phyloP scores from a whole-genome alignment of 2,329 filamentous ascomycete species.

The Fusarium sp. region DNA sequence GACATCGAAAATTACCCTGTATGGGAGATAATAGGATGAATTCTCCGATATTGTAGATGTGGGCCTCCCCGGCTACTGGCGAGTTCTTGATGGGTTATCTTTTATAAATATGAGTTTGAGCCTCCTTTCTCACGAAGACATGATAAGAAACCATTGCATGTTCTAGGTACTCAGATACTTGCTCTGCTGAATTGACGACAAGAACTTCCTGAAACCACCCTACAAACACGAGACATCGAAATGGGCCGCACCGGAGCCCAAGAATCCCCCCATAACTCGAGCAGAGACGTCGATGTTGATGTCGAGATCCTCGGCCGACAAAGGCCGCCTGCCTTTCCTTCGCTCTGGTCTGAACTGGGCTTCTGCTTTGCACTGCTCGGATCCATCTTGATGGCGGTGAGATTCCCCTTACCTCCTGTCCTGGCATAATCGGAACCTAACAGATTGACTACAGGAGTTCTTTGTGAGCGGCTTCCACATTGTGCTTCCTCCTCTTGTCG shows the following conservation, averaged over 20 bases:
- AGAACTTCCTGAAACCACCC: background rate
- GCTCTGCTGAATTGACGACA: background rate
- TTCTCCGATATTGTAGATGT: no score
- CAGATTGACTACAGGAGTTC: background rate
- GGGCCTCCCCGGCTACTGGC: no score
- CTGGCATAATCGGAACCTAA: background rate
- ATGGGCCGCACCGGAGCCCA: background rate
- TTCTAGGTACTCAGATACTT: background rate
- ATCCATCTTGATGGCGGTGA: background rate
- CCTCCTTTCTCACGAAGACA: background rate
- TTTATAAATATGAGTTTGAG: background rate
- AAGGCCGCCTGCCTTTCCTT: background rate
- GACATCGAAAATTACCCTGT: background rate
- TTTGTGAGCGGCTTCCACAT: slow-evolving; percentile 16
- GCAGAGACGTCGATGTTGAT: background rate
- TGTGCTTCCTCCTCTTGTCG: slow-evolving; percentile 70
- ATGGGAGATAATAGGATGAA: background rate
- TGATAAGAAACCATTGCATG: background rate
- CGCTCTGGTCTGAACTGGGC: background rate
- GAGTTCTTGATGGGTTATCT: background rate
- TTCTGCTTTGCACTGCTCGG: slow-evolving; percentile 2
- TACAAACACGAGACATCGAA: background rate
- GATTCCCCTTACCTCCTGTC: background rate
- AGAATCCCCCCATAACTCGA: background rate
- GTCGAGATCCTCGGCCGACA: background rate